These are phyloP conservation scores for Euphorbia celastroides DNA, from an alignment of 441 rosid genomes.

Conservation along the genomic window DNA sequence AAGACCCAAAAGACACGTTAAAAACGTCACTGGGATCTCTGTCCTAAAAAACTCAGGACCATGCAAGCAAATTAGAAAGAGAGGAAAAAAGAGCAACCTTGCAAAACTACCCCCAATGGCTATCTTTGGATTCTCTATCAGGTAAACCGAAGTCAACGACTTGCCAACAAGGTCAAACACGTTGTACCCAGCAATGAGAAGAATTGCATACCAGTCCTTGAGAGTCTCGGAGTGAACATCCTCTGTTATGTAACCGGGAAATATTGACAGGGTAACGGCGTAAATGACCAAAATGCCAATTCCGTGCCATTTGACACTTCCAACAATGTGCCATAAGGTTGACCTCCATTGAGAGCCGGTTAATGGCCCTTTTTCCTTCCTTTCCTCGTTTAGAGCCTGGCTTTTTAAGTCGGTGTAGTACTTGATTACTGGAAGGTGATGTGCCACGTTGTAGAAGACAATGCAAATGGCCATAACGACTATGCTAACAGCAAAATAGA, in stretches of 20 bases:
- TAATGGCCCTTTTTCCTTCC: slow-evolving; percentile 38
- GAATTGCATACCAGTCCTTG: slow-evolving; percentile 76
- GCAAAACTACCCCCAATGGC: slow-evolving; percentile 58
- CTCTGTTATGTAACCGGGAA: slow-evolving; percentile 90
- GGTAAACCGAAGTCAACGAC: slow-evolving; percentile 62
- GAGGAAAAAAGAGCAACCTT: slow-evolving; percentile 78
- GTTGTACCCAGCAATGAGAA: slow-evolving; percentile 66
- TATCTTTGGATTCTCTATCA: slow-evolving; percentile 48
- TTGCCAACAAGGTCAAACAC: slow-evolving; percentile 88
- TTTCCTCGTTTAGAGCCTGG: slow-evolving; percentile 45
- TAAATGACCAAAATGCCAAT: slow-evolving; percentile 62
- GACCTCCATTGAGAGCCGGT: slow-evolving; percentile 63
- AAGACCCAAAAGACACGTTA: slow-evolving; percentile 76
- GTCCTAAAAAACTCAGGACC: slow-evolving; percentile 77
- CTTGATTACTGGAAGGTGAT: slow-evolving; percentile 72
- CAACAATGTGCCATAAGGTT: slow-evolving; percentile 49
- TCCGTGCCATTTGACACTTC: slow-evolving; percentile 68
- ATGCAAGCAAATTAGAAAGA: slow-evolving; percentile 76
- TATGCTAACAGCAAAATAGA: slow-evolving; percentile 66
- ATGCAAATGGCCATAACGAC: slow-evolving; percentile 74
- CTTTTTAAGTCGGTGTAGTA: slow-evolving; percentile 57
- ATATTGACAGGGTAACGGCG: slow-evolving; percentile 68
- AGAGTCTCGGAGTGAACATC: slow-evolving; percentile 77
- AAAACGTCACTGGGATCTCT: slow-evolving; percentile 72
- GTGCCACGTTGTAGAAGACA: slow-evolving; percentile 61